Evolutionary conservation across 768 basidiomycete species (phyloP), one percentile per base, ranked within the genome.

Genomic region (Candolleomyces aberdarensis): DNA sequence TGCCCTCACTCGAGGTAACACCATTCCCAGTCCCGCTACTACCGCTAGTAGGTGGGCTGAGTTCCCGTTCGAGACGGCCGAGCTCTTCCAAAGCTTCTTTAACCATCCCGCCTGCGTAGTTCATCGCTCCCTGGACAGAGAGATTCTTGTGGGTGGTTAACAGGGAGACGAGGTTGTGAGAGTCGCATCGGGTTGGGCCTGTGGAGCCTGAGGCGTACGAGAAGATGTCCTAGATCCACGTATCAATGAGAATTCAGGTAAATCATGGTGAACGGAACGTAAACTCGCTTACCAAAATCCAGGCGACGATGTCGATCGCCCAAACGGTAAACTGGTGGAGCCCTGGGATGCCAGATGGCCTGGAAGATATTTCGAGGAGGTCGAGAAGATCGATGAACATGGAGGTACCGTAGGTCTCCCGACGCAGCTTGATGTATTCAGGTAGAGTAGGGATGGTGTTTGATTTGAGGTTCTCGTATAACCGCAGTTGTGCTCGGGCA

Each of bases 351-450:
- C 60, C 60, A 13, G 76, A 73, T 0, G 79, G 74, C 1, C 82
- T 53, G 20, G 62, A 59, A 29, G 83, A 67, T 17, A 82, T 80
- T 47, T 81, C 82, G 0, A 80, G 74, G 59, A 84, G 74, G 62
- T 86, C 79, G 0, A 80, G 74, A 58, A 84, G 74, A 61, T 79
- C 78, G 52, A 88, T 74, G 8, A 82, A 68, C 69, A 88, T 73
- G 44, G 72, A 70, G 15, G 79, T 66, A 5, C 85, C 86, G 49
- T 79, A 79, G 57, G 79, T 71, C 29, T 83, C 75, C n/a, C 82
- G 75, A 48, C 82, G 71, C 15, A 78, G 66, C 5, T 71, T 69
- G n/a, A 82, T 68, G 62, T 83, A 86, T 4, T 78, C 73, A 52
- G 83, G 80, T 26, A 84, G 64, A 48, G 78, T 71, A 4, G 80